Percentiles rank a stretch among this genome's conserved stretches.
These are phyloP conservation scores for Diaporthe vexans DNA, from an alignment of 2,329 filamentous ascomycete species.

Conservation along the genomic window DNA sequence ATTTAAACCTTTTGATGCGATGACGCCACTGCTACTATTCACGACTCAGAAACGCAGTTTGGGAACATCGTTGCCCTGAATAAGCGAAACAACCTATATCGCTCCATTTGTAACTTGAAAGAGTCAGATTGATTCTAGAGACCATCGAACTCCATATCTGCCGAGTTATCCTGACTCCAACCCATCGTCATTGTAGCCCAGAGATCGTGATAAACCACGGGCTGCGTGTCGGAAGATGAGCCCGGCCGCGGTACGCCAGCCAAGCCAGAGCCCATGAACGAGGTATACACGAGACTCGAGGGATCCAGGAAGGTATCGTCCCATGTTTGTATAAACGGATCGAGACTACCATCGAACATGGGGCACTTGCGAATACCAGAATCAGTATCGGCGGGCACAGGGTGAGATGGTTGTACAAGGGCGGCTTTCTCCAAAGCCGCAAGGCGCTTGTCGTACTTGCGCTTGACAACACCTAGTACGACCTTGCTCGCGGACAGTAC, in stretches of 20 bases:
- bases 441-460: constrained; percentile 60
- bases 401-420: constrained; percentile 3
- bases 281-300: constrained; percentile 5
- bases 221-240: constrained; percentile 41
- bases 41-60: neutral
- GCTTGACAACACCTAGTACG: constrained; percentile 60
- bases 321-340: constrained; percentile 62
- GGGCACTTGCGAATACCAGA: constrained; percentile 56
- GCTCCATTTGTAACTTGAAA: neutral
- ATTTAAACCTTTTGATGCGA: neutral
- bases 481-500: constrained; percentile 60
- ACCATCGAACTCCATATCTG: constrained; percentile 8
- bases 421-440: constrained; percentile 49
- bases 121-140: neutral
- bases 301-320: constrained; percentile 52
- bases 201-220: constrained; percentile 56
- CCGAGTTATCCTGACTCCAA: constrained; percentile 52
- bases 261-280: constrained; percentile 21
- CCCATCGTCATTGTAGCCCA: constrained; percentile 65
- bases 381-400: constrained; percentile 42
- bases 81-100: neutral
- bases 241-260: constrained; percentile 31
- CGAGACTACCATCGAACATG: constrained; percentile 65
- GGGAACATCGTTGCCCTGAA: too few species aligned
- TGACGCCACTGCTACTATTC: neutral